These are phyloP conservation scores for Micractinium sp. DNA, from an alignment of 139 green algal species.

Conservation along the genomic window DNA sequence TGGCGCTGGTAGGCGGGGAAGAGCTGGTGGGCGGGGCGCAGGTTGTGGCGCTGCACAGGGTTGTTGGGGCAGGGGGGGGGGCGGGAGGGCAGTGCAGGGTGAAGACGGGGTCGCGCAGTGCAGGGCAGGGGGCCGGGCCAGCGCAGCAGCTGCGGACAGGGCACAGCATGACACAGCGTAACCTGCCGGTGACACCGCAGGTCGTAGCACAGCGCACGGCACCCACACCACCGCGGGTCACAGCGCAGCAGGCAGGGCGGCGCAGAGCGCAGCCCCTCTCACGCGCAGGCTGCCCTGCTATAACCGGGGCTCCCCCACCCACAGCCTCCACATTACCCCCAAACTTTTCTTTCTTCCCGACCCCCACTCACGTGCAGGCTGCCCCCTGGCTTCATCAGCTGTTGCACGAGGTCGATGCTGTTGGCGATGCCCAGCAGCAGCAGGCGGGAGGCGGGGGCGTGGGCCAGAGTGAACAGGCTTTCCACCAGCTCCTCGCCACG, in stretches of 20 bases:
- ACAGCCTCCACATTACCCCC: too few relatives aligned
- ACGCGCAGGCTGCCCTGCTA: neutral
- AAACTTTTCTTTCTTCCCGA: too few relatives aligned
- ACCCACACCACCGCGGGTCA: too few relatives aligned
- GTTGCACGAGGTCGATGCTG: slow-evolving; percentile 62
- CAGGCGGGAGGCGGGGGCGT: slow-evolving; percentile 49
- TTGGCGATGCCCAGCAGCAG: slow-evolving; percentile 69
- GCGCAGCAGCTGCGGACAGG: slow-evolving; percentile 1
- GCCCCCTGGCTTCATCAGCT: slow-evolving; percentile 38
- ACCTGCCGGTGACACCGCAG: too few relatives aligned
- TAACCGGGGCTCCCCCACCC: too few relatives aligned
- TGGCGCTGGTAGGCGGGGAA: slow-evolving; percentile 33
- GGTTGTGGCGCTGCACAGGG: neutral
- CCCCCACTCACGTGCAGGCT: slow-evolving; percentile 33
- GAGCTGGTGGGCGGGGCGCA: slow-evolving; percentile 30
- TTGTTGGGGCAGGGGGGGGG: neutral
- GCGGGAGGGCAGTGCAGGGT: slow-evolving; percentile 14
- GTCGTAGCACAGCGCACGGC: too few relatives aligned
- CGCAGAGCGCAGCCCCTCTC: too few relatives aligned
- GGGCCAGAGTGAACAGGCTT: slow-evolving; percentile 40
- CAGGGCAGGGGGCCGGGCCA: too few relatives aligned
- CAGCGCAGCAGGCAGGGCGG: too few relatives aligned
- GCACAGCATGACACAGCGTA: neutral
- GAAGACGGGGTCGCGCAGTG: neutral
- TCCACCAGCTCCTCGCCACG: slow-evolving; percentile 39